Evolutionary conservation across 441 rosid species (phyloP).

Genomic region (Hura crepitans): DNA sequence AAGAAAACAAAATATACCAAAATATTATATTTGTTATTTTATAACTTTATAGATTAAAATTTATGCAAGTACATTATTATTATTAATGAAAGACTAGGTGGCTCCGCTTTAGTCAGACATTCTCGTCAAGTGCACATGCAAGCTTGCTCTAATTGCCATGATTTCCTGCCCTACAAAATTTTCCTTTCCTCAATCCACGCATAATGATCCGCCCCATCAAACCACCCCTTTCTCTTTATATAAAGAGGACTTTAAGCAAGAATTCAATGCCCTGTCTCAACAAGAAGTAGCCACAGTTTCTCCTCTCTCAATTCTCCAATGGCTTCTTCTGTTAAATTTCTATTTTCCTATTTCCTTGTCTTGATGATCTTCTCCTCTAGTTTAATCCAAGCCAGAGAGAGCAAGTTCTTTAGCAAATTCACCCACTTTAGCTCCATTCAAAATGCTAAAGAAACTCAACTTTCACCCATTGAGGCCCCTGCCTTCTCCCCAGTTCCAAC

Average conservation of each 20-base stretch:
- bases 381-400: slow-evolving; percentile 46
- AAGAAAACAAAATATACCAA: too few relatives aligned
- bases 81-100: background rate
- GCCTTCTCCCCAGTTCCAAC: slow-evolving; percentile 1
- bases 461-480: slow-evolving; percentile 8
- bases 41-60: too few relatives aligned
- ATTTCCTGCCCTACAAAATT: slow-evolving; percentile 29
- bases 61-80: too few relatives aligned
- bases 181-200: slow-evolving; percentile 50
- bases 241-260: slow-evolving; percentile 1
- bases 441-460: background rate
- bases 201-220: slow-evolving; percentile 31
- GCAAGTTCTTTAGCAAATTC: slow-evolving; percentile 55
- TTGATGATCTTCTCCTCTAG: slow-evolving; percentile 23
- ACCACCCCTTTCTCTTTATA: slow-evolving; percentile 13
- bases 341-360: slow-evolving; percentile 28
- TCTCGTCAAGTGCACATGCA: slow-evolving; percentile 29
- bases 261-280: background rate
- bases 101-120: slow-evolving; percentile 6
- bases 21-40: too few relatives aligned
- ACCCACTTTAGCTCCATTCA: slow-evolving; percentile 29
- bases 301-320: slow-evolving; percentile 15
- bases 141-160: slow-evolving; percentile 19
- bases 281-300: background rate
- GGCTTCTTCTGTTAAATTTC: slow-evolving; percentile 32